Base-by-base conservation (phyloP, 2,329 filamentous ascomycete species). In the Cryphonectria japonica region DNA sequence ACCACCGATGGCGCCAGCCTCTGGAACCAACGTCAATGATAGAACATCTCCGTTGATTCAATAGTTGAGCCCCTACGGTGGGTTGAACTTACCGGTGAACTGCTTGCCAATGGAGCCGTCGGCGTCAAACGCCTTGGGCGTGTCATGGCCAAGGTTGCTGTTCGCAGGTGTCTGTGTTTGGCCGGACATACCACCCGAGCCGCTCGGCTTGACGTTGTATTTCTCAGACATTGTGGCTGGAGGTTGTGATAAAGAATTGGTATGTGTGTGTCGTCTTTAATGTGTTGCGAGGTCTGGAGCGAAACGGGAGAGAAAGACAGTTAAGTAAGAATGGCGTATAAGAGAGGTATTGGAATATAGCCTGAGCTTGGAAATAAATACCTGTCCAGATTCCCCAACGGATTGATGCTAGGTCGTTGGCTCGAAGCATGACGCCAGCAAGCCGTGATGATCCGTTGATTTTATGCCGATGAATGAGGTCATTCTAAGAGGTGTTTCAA, bases 61-160 rank as follows among this genome's bases (percentile, higher is more conserved):
- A 26, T 26, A 26, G 29, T 69, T 11, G 16, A 39, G 32, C 19
- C 22, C 2, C 3, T 39, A 19, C 4, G 9, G 39, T 68, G 26
- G 26, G 9, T 6, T 54, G 22, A 22, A 22, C 69, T 64, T 76
- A 85, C 84, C 82, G 4, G 84, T 89, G 75, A 89, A 89, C 32
- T 88, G 85, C 74, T 85, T 87, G 29, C 87, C 87, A 46, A 89
- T 82, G 0, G 82, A 79, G 6, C 87, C 87, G 0, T 83, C 78
- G 0, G 82, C 83, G 57, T 86, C 87, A 63, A 89, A 79, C 0
- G 81, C 76, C 73, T 79, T 83, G 41, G 83, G 82, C 74, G 79
- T 76, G 67, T 77, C 75, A 1, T 57, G 50, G 1, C 77, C 77
- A 8, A 78, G 9, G 13, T 75, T 62, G 19, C 75, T 67, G 34